phyloP scores from a whole-genome alignment of 108 stramenopile species.

The Thalassiosira profunda region DNA sequence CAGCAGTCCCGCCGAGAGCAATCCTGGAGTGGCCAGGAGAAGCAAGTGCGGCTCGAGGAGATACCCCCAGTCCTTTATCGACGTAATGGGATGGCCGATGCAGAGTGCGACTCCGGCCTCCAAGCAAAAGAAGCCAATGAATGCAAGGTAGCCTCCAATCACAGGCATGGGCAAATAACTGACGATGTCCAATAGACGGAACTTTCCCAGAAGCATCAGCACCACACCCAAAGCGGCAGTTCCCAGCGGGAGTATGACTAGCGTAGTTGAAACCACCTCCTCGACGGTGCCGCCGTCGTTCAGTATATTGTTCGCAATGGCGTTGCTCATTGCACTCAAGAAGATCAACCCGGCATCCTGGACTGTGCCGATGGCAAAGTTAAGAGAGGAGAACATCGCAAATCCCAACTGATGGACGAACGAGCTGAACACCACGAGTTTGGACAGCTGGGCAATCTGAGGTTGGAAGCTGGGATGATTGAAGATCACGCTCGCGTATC shows the following conservation, averaged over 20 bases:
- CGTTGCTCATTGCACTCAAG: constrained; percentile 86
- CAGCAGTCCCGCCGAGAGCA: constrained; percentile 71
- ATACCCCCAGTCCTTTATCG: constrained; percentile 63
- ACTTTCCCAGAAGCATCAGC: constrained; percentile 85
- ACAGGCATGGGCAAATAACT: constrained; percentile 94
- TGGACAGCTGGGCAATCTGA: constrained; percentile 74
- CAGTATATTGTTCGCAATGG: constrained; percentile 71
- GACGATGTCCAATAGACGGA: constrained; percentile 85
- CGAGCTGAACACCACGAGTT: constrained; percentile 82
- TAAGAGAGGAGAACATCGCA: constrained; percentile 70
- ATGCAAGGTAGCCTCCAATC: constrained; percentile 90
- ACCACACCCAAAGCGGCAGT: constrained; percentile 88
- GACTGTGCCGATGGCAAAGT: constrained; percentile 94
- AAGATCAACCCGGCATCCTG: constrained; percentile 98
- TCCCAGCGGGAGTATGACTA: constrained; percentile 69
- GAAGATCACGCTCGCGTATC: constrained; percentile 91
- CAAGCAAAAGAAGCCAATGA: constrained; percentile 95
- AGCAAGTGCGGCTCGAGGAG: constrained; percentile 52
- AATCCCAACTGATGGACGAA: constrained; percentile 91
- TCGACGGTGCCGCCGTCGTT: constrained; percentile 54
- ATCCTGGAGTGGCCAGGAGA: constrained; percentile 79
- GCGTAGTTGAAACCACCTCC: constrained; percentile 74
- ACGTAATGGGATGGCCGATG: constrained; percentile 72
- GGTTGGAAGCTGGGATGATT: constrained; percentile 65
- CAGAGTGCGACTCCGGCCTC: constrained; percentile 89